These are phyloP conservation scores for Plectosphaerella plurivora DNA, from an alignment of 2,329 filamentous ascomycete species.

Conservation along the genomic window DNA sequence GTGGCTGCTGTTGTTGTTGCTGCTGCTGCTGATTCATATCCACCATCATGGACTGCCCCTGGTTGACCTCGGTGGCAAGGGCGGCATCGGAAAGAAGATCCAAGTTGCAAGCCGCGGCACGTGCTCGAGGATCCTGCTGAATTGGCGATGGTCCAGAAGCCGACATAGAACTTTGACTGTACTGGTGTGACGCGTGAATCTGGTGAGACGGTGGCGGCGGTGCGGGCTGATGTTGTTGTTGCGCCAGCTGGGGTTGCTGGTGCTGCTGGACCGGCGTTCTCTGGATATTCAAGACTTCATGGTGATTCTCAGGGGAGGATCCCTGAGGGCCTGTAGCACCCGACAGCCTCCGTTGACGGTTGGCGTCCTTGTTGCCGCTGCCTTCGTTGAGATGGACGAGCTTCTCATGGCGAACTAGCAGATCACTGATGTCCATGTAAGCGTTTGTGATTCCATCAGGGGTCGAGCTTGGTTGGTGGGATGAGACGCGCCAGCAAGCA, in stretches of 20 bases:
- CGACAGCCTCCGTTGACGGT: slow-evolving; percentile 43
- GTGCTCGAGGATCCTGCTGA: slow-evolving; percentile 41
- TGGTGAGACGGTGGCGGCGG: slow-evolving; percentile 23
- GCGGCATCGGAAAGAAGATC: slow-evolving; percentile 58
- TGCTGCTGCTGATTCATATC: slow-evolving; percentile 31
- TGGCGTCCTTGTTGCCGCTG: slow-evolving; percentile 42
- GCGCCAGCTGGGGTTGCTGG: slow-evolving; percentile 17
- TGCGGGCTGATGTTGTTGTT: slow-evolving; percentile 10
- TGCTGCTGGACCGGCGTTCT: slow-evolving; percentile 20
- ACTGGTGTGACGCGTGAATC: slow-evolving; percentile 18
- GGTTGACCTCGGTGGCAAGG: slow-evolving; percentile 49
- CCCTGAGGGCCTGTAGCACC: slow-evolving; percentile 35
- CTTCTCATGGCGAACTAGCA: slow-evolving; percentile 60
- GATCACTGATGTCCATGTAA: slow-evolving; percentile 62
- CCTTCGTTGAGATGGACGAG: slow-evolving; percentile 60
- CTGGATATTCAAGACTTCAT: slow-evolving; percentile 41
- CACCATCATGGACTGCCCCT: slow-evolving; percentile 46
- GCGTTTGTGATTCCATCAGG: slow-evolving; percentile 27
- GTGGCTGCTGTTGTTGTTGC: not conserved
- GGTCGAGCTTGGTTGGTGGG: not conserved
- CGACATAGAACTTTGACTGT: slow-evolving; percentile 34
- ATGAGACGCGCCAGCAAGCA: not conserved
- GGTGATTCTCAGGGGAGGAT: slow-evolving; percentile 41
- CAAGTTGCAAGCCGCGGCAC: slow-evolving; percentile 49
- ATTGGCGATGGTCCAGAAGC: slow-evolving; percentile 31